phyloP scores from a whole-genome alignment of 306 rosid genomes.

The Boehmeria nivea region DNA sequence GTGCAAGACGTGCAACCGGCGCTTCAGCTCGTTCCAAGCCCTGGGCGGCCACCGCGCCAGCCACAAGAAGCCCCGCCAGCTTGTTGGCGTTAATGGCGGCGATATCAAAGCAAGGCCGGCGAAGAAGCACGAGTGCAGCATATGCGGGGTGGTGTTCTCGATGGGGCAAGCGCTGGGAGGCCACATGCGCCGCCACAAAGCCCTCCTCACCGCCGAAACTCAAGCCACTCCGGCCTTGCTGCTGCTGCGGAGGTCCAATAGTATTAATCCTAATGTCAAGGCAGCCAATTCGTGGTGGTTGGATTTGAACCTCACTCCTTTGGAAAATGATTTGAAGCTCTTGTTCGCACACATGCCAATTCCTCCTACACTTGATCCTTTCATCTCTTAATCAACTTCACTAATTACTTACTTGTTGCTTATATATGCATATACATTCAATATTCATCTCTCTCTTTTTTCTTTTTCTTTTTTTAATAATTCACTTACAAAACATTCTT shows the following conservation, averaged over 20 bases:
- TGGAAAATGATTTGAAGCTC: constrained; percentile 71
- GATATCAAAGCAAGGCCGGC: constrained; percentile 9
- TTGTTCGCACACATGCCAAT: constrained; percentile 48
- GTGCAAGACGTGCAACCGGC: constrained; percentile 79
- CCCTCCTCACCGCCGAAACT: neutral
- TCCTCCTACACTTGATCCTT: constrained; percentile 43
- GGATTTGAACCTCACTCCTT: constrained; percentile 76
- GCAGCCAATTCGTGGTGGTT: constrained; percentile 40
- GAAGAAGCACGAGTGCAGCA: constrained; percentile 53
- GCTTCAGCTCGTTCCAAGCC: constrained; percentile 75
- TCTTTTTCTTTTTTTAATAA: too few relatives aligned
- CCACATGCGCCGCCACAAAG: constrained; percentile 76
- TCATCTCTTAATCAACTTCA: constrained; percentile 24
- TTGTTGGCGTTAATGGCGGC: neutral
- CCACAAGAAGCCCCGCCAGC: constrained; percentile 46
- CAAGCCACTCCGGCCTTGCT: constrained; percentile 35
- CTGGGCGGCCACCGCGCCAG: constrained; percentile 93
- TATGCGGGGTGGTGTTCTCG: constrained; percentile 59
- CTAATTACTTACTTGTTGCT: too few relatives aligned
- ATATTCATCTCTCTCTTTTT: too few relatives aligned
- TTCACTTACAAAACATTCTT: too few relatives aligned
- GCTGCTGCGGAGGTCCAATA: constrained; percentile 48
- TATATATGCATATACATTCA: too few relatives aligned
- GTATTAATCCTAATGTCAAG: constrained; percentile 42
- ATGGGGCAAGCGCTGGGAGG: constrained; percentile 91